Conservation (phyloP, 306 rosid genomes). For the Quercus bicolor region DNA sequence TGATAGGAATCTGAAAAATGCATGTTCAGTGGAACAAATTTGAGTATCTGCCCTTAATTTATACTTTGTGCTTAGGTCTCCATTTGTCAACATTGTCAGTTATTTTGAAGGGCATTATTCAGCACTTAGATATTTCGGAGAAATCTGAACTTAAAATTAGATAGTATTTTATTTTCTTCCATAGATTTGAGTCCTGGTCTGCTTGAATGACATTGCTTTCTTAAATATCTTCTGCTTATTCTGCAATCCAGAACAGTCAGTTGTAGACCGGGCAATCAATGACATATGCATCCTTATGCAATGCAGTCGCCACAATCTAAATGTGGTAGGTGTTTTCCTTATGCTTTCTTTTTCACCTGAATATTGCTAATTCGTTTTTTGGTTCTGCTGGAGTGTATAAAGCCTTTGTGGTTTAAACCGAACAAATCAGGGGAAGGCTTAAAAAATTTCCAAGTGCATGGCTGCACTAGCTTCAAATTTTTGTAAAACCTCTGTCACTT, state of each 20-base stretch:
- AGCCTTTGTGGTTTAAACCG: neutral
- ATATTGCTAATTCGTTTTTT: conserved; percentile 1
- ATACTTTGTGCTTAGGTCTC: too few species aligned
- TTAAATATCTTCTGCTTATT: conserved; percentile 15
- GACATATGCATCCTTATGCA: conserved; percentile 79
- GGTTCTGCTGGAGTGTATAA: neutral
- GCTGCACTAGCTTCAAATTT: neutral
- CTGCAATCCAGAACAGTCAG: conserved; percentile 64
- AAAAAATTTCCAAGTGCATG: neutral
- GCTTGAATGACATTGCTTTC: neutral
- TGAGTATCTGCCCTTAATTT: neutral
- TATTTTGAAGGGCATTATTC: neutral
- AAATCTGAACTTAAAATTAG: neutral
- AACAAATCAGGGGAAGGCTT: neutral
- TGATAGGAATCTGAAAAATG: neutral
- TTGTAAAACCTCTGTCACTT: conserved; percentile 1
- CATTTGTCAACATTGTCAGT: neutral
- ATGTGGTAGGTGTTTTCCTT: conserved; percentile 55
- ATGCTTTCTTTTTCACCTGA: neutral
- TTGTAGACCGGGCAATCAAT: conserved; percentile 80
- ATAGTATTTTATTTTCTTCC: neutral
- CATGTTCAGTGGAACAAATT: neutral
- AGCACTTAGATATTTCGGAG: neutral
- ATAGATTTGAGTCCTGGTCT: neutral
- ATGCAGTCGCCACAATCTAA: conserved; percentile 90